Evolutionary conservation across 2,329 filamentous ascomycete genomes (phyloP), one percentile per base, ranked within the genome.

Genomic region (Diplodia mutila): DNA sequence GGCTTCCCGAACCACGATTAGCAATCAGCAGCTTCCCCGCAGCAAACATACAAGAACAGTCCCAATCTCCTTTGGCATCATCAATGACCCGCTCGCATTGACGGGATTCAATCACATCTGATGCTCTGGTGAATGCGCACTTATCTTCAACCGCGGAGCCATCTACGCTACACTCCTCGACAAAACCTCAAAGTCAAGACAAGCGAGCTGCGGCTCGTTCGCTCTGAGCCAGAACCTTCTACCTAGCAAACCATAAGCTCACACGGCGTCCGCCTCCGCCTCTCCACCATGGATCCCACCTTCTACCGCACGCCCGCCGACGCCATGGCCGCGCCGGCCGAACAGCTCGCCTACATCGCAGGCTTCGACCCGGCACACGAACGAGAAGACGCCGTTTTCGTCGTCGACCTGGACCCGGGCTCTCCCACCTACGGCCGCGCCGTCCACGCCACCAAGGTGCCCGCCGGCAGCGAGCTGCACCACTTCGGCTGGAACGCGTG

Each of bases 401-500:
- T 55, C 53, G 53, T 55, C 29, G 53, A 55, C 53, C 29, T 55
- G 1, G n/a, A 55, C 53, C 53, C 8, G 27, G 3, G 8, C 9
- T 55, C 53, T 14, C 16, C 7, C 29, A 37, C 29, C n/a, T 55
- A 21, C 53, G 53, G 53, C 9, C 53, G n/a, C 7, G n/a, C 32
- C 29, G 11, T 55, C 32, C 29, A 34, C 29, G 4, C 32, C 6
- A 21, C 53, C 53, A 55, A 39, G 9, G 53, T 55, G 9, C 53
- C 53, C 18, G 29, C 53, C 0, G 53, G 53, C 32, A 55, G 34
- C 32, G 53, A 55, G 29, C 53, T 55, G n/a, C 53, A 55, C 5
- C 53, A 55, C 53, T 55, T 55, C 53, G 53, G 53, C 32, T 55
- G 53, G 53, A 55, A 55, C 32, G 53, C 53, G 9, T 55, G 53